Evolutionary conservation across 2,329 filamentous ascomycete species (phyloP).

Genomic region (Fusarium nodosum): DNA sequence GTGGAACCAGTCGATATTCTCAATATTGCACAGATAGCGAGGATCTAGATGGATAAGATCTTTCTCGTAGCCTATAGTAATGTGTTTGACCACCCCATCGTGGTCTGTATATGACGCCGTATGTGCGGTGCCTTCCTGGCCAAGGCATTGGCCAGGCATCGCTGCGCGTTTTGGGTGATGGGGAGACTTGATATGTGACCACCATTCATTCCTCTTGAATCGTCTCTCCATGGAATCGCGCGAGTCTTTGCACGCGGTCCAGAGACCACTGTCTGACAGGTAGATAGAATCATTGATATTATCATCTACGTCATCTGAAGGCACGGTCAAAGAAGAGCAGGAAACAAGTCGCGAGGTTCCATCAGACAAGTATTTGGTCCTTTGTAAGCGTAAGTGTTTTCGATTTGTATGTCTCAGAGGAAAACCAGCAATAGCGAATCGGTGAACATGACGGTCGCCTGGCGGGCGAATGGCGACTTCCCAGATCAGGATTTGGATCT

Average conservation of each 20-base stretch:
- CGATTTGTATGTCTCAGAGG: neutral
- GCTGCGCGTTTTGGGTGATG: slow-evolving; percentile 11
- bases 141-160: neutral
- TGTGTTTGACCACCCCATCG: neutral
- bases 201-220: slow-evolving; percentile 36
- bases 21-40: neutral
- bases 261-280: slow-evolving; percentile 26
- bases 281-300: slow-evolving; percentile 33
- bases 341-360: neutral
- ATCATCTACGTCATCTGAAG: neutral
- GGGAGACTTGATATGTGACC: slow-evolving; percentile 4
- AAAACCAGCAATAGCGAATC: slow-evolving; percentile 24
- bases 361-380: accelerated
- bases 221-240: slow-evolving; percentile 24
- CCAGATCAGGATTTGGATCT: slow-evolving; percentile 32
- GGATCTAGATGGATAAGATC: slow-evolving; percentile 27
- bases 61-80: slow-evolving; percentile 16
- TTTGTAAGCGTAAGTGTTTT: neutral
- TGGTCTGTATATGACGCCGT: slow-evolving; percentile 17
- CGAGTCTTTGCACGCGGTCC: slow-evolving; percentile 23
- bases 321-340: slow-evolving; percentile 11
- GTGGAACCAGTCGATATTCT: slow-evolving; percentile 13
- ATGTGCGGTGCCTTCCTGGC: neutral
- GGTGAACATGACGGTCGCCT: slow-evolving; percentile 25
- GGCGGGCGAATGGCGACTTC: slow-evolving; percentile 25